Base-by-base conservation (phyloP, 2,329 filamentous ascomycete genomes). In the Xylaria digitata region DNA sequence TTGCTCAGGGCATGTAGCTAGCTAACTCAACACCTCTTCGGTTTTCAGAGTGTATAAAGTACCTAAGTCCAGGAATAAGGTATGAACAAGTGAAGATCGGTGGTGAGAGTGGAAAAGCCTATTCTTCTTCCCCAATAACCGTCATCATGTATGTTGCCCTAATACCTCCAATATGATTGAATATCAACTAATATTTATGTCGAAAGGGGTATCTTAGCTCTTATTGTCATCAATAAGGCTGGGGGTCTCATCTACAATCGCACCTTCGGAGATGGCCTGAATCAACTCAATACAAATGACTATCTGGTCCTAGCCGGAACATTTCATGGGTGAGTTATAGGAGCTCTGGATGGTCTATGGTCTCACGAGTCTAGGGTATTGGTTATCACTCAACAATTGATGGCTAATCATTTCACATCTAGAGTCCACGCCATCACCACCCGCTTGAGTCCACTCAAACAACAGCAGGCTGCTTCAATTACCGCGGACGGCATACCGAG, bases 161-260 rank as follows among this genome's bases (percentile, higher is more conserved):
- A 21, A 42, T 4, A 21, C 26, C 45, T 40, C 19, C 11, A 23
- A 45, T 21, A 11, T 42, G 3, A 13, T n/a, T 30, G 43, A 34
- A 59, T 9, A 43, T 50, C 6, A n/a, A 40, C 62, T 66, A 60
- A 71, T 45, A 15, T 19, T 43, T 6, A 19, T 43, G 17, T 56
- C 19, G 13, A 60, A 73, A 98, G 94, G 96, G 92, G 94, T 72
- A 92, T 99, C 79, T 96, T 96, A 80, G 90, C 94, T 66, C 90
- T 99, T 77, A 94, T 98, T 79, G 91, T 99, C 79, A 97, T 99
- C 84, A 98, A 97, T 86, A 99, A 99, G 86, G 94, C 96, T 71
- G 96, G 94, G 67, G 96, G 96, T 75, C 87, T 99, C 61, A 90
- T 99, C 81, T 99, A 97, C 85, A 95, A 98, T 82, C 93, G 94